These are phyloP conservation scores for Trichoderma oligosporum DNA, from an alignment of 2,329 filamentous ascomycete genomes.

Conservation along the genomic window DNA sequence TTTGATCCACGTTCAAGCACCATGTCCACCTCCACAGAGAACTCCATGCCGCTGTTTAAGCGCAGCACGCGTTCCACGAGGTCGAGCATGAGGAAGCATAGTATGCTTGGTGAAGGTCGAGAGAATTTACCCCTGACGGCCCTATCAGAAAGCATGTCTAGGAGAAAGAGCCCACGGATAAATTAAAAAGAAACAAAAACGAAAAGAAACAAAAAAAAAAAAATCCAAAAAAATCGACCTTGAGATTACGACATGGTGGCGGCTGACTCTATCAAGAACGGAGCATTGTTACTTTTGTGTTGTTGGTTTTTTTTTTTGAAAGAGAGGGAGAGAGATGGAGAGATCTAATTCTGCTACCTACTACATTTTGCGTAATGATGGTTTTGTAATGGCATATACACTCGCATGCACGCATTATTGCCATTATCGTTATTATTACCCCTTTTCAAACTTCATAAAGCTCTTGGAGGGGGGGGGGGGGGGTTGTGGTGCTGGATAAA, in stretches of 20 bases:
- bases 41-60: slow-evolving; percentile 48
- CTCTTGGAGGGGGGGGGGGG: no score
- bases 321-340: no score
- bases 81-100: slow-evolving; percentile 34
- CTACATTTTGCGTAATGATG: neutral
- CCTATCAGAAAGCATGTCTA: slow-evolving; percentile 45
- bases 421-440: neutral
- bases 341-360: neutral
- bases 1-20: slow-evolving; percentile 45
- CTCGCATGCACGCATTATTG: neutral
- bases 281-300: neutral
- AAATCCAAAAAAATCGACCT: neutral
- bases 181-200: slow-evolving; percentile 27
- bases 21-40: slow-evolving; percentile 40
- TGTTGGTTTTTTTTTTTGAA: neutral
- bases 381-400: neutral
- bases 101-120: slow-evolving; percentile 41
- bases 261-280: neutral
- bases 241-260: no score
- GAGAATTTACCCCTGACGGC: slow-evolving; percentile 49
- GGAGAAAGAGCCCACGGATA: slow-evolving; percentile 54
- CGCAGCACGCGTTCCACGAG: slow-evolving; percentile 38
- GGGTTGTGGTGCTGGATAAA: neutral
- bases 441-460: neutral
- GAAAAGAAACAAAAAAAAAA: neutral